phyloP scores from a whole-genome alignment of 2,329 filamentous ascomycete species.

The Neurospora sp. region DNA sequence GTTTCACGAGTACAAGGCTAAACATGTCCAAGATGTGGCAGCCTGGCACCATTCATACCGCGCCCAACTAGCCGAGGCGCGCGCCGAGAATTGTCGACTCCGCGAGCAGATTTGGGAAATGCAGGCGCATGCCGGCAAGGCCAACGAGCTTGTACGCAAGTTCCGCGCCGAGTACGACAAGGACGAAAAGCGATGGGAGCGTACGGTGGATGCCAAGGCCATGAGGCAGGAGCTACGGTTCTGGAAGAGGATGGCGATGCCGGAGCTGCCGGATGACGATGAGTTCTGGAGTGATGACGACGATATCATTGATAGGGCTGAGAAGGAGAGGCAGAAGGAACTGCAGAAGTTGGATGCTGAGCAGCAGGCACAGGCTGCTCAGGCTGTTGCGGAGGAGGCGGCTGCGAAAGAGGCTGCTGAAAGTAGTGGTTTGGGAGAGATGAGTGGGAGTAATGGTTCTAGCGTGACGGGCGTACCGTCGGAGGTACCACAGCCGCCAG shows the following conservation, averaged over 20 bases:
- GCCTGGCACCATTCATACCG: slow-evolving; percentile 60
- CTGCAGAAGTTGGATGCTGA: slow-evolving; percentile 36
- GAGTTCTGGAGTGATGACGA: slow-evolving; percentile 56
- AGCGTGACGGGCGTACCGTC: not conserved
- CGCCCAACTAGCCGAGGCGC: slow-evolving; percentile 53
- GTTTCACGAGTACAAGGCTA: slow-evolving; percentile 56
- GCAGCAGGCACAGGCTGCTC: slow-evolving; percentile 21
- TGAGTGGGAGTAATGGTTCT: not conserved
- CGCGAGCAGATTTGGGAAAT: slow-evolving; percentile 60
- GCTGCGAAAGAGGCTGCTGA: slow-evolving; percentile 10
- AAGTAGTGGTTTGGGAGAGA: slow-evolving; percentile 16
- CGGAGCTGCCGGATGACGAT: slow-evolving; percentile 48
- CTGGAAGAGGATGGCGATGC: slow-evolving; percentile 59
- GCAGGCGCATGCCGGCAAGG: slow-evolving; percentile 48
- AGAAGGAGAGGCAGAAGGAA: slow-evolving; percentile 47
- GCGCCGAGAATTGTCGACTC: slow-evolving; percentile 52
- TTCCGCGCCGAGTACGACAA: slow-evolving; percentile 50
- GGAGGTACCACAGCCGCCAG: not conserved
- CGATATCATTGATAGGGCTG: slow-evolving; percentile 50
- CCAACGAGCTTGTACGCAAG: slow-evolving; percentile 47
- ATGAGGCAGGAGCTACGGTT: slow-evolving; percentile 50
- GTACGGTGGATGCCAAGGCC: slow-evolving; percentile 41
- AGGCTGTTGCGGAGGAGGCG: slow-evolving; percentile 9
- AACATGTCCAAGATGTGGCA: slow-evolving; percentile 50
- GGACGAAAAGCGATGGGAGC: slow-evolving; percentile 43